These are phyloP conservation scores for Aspergillus intermedius DNA, from an alignment of 2,329 filamentous ascomycete species.

Conservation along the genomic window DNA sequence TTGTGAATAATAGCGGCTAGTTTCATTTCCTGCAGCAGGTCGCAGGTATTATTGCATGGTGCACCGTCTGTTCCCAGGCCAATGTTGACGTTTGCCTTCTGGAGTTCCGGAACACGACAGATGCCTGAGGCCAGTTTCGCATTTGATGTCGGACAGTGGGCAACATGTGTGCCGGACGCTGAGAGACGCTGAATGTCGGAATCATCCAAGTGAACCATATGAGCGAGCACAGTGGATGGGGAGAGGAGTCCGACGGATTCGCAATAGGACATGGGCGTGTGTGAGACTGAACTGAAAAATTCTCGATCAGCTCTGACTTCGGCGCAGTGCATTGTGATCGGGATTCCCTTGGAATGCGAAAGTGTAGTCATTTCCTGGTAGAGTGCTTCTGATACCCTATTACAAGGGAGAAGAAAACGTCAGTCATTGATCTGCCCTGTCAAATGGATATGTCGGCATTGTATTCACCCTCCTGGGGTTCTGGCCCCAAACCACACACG, in stretches of 20 bases:
- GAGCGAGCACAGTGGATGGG: slow-evolving; percentile 43
- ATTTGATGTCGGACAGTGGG: slow-evolving; percentile 49
- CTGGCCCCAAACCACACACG: slow-evolving; percentile 45
- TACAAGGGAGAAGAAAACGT: slow-evolving; percentile 1
- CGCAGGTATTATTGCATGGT: slow-evolving; percentile 48
- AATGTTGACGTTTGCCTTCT: slow-evolving; percentile 41
- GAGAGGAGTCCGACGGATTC: slow-evolving; percentile 31
- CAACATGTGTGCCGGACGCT: slow-evolving; percentile 40
- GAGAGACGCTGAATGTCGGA: slow-evolving; percentile 36
- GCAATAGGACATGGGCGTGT: slow-evolving; percentile 41
- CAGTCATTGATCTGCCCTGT: background rate
- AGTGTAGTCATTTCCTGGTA: slow-evolving; percentile 39
- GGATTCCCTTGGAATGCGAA: slow-evolving; percentile 35
- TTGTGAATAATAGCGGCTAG: slow-evolving; percentile 47
- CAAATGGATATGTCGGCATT: background rate
- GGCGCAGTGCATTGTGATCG: slow-evolving; percentile 44
- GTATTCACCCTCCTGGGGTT: slow-evolving; percentile 40
- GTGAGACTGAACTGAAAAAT: slow-evolving; percentile 13
- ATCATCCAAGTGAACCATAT: slow-evolving; percentile 48
- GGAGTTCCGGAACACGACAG: slow-evolving; percentile 42
- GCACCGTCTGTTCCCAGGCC: slow-evolving; percentile 48
- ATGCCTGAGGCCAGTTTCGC: slow-evolving; percentile 49
- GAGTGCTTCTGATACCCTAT: slow-evolving; percentile 27
- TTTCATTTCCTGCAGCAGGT: slow-evolving; percentile 50
- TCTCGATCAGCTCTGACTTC: slow-evolving; percentile 20